Percentiles rank a stretch among this genome's conserved stretches.
Conservation (phyloP, 2,329 filamentous ascomycete genomes). For the Xenoacremonium recifei region DNA sequence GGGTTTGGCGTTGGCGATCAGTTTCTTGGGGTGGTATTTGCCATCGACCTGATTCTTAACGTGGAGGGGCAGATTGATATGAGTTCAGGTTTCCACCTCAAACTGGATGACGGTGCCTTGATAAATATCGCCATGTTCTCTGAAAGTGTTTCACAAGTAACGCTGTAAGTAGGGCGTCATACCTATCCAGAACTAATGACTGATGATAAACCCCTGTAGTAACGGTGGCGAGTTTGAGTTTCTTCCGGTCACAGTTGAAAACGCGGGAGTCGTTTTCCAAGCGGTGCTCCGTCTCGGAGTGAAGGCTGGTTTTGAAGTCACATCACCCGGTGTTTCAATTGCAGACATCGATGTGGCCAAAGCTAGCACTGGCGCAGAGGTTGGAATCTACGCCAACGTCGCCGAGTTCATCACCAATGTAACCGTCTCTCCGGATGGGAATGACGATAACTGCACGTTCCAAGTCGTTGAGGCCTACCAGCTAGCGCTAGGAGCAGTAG, state of each 20-base stretch:
- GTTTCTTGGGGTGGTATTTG: conserved; percentile 46
- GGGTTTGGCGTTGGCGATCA: conserved; percentile 29
- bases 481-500: conserved; percentile 51
- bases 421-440: conserved; percentile 32
- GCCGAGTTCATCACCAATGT: conserved; percentile 54
- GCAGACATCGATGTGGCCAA: conserved; percentile 7
- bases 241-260: conserved; percentile 50
- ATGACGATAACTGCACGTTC: conserved; percentile 41
- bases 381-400: conserved; percentile 49
- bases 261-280: conserved; percentile 38
- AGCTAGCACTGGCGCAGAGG: conserved; percentile 45
- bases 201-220: conserved; percentile 26
- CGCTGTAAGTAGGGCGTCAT: conserved; percentile 47
- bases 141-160: conserved; percentile 44
- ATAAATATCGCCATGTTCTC: conserved; percentile 51
- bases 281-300: conserved; percentile 48
- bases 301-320: conserved; percentile 39
- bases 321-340: conserved; percentile 2
- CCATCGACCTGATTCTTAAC: conserved; percentile 51
- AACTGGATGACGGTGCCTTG: conserved; percentile 47
- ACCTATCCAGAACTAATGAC: not conserved
- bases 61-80: conserved; percentile 47
- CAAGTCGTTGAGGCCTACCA: conserved; percentile 48
- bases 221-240: conserved; percentile 55
- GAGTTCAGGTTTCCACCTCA: conserved; percentile 53